phyloP scores from a whole-genome alignment of 2,329 filamentous ascomycete species.

The Sphaerostilbella broomeana region DNA sequence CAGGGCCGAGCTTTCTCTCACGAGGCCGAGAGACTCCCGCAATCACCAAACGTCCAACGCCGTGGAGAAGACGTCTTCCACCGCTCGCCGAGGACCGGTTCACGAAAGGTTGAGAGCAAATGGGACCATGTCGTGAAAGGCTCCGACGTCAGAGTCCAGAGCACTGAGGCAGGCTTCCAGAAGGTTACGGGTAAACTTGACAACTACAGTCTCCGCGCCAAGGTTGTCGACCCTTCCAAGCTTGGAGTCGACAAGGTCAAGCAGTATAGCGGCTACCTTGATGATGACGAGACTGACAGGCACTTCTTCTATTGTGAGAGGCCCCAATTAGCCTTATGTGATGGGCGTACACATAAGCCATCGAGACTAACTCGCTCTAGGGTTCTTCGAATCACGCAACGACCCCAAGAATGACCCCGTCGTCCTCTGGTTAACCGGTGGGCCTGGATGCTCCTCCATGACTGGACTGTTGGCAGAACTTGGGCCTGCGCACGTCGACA shows the following conservation, averaged over 20 bases:
- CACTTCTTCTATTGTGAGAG: slow-evolving; percentile 96
- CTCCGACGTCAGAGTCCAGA: slow-evolving; percentile 73
- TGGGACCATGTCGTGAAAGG: slow-evolving; percentile 93
- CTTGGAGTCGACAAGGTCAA: slow-evolving; percentile 90
- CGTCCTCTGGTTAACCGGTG: slow-evolving; percentile 90
- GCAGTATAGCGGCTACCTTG: slow-evolving; percentile 97
- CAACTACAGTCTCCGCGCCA: slow-evolving; percentile 80
- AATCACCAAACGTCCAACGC: no score
- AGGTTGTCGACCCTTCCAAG: slow-evolving; percentile 79
- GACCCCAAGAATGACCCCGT: slow-evolving; percentile 96
- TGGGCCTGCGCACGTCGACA: slow-evolving; percentile 77
- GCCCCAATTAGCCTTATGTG: no score
- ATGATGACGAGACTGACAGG: slow-evolving; percentile 95
- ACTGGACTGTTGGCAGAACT: slow-evolving; percentile 98
- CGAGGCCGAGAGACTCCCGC: no score
- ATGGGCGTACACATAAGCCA: not conserved
- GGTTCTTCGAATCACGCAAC: slow-evolving; percentile 99
- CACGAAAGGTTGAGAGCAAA: slow-evolving; percentile 68
- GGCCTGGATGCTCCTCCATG: slow-evolving; percentile 92
- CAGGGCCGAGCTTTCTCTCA: no score
- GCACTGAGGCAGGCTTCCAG: slow-evolving; percentile 70
- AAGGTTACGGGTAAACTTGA: slow-evolving; percentile 80
- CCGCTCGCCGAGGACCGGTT: no score
- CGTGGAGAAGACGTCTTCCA: no score
- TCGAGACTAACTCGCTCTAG: slow-evolving; percentile 38